Percentiles rank a stretch among this genome's conserved stretches.
These are phyloP conservation scores for Crepidotus variabilis DNA, from an alignment of 768 basidiomycete species.

Conservation along the genomic window DNA sequence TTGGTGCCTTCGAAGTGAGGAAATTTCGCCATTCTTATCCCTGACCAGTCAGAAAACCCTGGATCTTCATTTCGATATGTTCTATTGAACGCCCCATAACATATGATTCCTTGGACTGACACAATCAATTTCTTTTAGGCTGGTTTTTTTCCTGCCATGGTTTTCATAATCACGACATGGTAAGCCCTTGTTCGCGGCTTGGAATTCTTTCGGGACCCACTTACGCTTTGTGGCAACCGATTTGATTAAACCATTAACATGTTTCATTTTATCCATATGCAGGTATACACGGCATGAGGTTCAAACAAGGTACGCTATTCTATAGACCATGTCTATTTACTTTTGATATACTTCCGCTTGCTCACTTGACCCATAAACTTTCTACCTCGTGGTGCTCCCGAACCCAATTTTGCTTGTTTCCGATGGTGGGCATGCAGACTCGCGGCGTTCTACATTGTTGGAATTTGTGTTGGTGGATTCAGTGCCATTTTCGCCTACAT, in stretches of 20 bases:
- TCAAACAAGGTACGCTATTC: slow-evolving; percentile 37
- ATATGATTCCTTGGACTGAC: neutral
- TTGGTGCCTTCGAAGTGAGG: slow-evolving; percentile 40
- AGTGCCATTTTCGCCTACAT: slow-evolving; percentile 45
- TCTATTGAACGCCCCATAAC: neutral
- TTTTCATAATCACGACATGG: slow-evolving; percentile 50
- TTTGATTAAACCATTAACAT: neutral
- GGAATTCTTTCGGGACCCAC: neutral
- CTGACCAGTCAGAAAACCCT: neutral
- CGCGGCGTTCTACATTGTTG: slow-evolving; percentile 44
- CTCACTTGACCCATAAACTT: neutral
- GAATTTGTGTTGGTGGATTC: slow-evolving; percentile 41
- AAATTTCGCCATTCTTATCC: neutral
- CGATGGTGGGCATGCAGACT: slow-evolving; percentile 25
- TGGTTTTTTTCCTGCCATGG: slow-evolving; percentile 46
- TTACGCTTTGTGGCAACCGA: neutral
- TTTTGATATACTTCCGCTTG: neutral
- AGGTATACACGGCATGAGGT: slow-evolving; percentile 53
- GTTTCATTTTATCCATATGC: neutral
- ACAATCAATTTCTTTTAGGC: slow-evolving; percentile 27
- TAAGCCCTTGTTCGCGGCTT: slow-evolving; percentile 15
- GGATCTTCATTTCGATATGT: neutral
- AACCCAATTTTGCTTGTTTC: neutral
- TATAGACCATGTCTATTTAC: neutral
- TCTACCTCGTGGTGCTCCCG: neutral